phyloP scores from a whole-genome alignment of 805 yeast species.

The Kockiozyma suomiensis region DNA sequence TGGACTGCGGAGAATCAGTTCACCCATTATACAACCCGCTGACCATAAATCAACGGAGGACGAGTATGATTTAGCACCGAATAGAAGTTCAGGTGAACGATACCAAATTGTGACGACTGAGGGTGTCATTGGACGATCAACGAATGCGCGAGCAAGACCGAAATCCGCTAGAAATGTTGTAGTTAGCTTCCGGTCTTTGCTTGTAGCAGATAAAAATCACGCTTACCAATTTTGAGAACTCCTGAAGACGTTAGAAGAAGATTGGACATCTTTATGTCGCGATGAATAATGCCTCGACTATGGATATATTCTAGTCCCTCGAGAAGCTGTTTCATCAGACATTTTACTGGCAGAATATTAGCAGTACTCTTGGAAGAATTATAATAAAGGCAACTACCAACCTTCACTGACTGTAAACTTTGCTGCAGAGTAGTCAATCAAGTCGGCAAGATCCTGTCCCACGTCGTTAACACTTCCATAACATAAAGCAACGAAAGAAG shows the following conservation, averaged over 20 bases:
- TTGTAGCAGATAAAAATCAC: background rate
- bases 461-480: background rate
- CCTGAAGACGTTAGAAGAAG: conserved; percentile 27
- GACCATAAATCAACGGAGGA: conserved; percentile 96
- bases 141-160: conserved; percentile 41
- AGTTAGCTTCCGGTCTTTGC: background rate
- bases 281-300: conserved; percentile 20
- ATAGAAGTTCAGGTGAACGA: conserved; percentile 87
- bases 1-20: conserved; percentile 71
- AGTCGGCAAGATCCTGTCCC: conserved; percentile 26
- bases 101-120: conserved; percentile 91
- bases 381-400: background rate
- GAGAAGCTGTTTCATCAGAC: conserved; percentile 27
- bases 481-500: background rate
- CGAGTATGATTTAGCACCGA: conserved; percentile 87
- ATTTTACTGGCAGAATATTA: conserved; percentile 13
- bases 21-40: conserved; percentile 85
- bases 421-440: conserved; percentile 19
- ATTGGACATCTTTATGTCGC: conserved; percentile 32
- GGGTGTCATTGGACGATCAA: conserved; percentile 28
- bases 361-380: background rate
- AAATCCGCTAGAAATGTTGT: conserved; percentile 21
- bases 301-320: conserved; percentile 31
- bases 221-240: conserved; percentile 28
- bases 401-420: conserved; percentile 26